phyloP scores from a whole-genome alignment of 2,329 filamentous ascomycete species.

The Diplocarpon rosae region DNA sequence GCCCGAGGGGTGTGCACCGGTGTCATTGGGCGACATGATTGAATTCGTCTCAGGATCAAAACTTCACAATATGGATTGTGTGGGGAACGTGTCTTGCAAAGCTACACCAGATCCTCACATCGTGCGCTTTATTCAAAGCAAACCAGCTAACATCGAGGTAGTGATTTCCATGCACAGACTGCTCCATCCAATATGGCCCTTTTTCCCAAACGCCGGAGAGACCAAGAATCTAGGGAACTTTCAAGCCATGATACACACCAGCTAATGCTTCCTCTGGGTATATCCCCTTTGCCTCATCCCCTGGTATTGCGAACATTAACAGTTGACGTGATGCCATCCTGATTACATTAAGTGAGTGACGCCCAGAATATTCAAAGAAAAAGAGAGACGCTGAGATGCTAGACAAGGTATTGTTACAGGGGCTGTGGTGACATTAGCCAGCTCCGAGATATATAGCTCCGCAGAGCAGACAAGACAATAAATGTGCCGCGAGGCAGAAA shows the following conservation, averaged over 20 bases:
- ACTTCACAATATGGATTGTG: too few relatives aligned
- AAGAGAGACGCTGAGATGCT: conserved; percentile 14
- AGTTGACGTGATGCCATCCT: conserved; percentile 7
- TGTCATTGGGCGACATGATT: too few relatives aligned
- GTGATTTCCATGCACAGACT: too few relatives aligned
- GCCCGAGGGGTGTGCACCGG: too few relatives aligned
- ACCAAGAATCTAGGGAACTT: too few relatives aligned
- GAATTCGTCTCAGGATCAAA: too few relatives aligned
- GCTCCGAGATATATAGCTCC: conserved; percentile 10
- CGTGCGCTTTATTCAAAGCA: too few relatives aligned
- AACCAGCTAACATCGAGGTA: too few relatives aligned
- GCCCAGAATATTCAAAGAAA: conserved; percentile 3
- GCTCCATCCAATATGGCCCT: too few relatives aligned
- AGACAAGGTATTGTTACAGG: conserved; percentile 16
- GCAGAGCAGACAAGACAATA: conserved; percentile 2
- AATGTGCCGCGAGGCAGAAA: conserved; percentile 1
- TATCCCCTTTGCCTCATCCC: conserved; percentile 8
- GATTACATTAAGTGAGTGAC: conserved; percentile 23
- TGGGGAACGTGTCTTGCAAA: too few relatives aligned
- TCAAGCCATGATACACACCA: neutral
- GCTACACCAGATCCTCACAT: too few relatives aligned
- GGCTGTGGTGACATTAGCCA: conserved; percentile 3
- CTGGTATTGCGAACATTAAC: conserved; percentile 17
- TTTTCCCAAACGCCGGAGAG: too few relatives aligned
- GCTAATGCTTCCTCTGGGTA: conserved; percentile 16